A percentile compares a stretch with the other conserved stretches of the same genome.
phyloP scores from a whole-genome alignment of 257 asterid genomes.

The Rehmannia glutinosa region DNA sequence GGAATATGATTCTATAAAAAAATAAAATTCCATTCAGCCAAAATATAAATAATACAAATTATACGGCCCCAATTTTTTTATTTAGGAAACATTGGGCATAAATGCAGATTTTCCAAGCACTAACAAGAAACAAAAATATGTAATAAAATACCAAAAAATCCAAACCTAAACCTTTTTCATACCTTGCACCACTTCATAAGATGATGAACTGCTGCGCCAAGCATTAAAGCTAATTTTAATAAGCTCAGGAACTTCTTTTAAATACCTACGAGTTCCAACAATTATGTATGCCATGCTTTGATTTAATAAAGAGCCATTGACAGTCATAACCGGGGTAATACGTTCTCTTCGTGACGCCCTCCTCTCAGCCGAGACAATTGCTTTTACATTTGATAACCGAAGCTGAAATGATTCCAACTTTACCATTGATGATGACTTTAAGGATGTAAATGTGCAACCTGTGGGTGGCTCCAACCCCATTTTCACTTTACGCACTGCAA shows the following conservation, averaged over 20 bases:
- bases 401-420: slow-evolving; percentile 67
- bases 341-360: slow-evolving; percentile 50
- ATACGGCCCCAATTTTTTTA: neutral
- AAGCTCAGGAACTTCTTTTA: slow-evolving; percentile 72
- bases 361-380: slow-evolving; percentile 73
- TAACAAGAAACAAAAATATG: neutral
- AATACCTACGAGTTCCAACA: slow-evolving; percentile 65
- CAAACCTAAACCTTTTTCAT: neutral
- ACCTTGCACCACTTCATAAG: slow-evolving; percentile 84
- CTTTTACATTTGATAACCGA: slow-evolving; percentile 63
- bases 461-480: slow-evolving; percentile 87
- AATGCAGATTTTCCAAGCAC: too few relatives aligned
- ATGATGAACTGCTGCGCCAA: slow-evolving; percentile 61
- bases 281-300: slow-evolving; percentile 63
- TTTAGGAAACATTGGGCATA: neutral
- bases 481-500: slow-evolving; percentile 88
- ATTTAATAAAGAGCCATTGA: slow-evolving; percentile 58
- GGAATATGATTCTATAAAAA: slow-evolving; percentile 63
- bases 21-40: neutral
- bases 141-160: neutral
- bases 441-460: slow-evolving; percentile 69
- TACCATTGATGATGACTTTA: slow-evolving; percentile 56
- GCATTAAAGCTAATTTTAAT: slow-evolving; percentile 68
- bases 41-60: slow-evolving; percentile 1
- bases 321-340: slow-evolving; percentile 45